These are phyloP conservation scores for Boletus edulis DNA, from an alignment of 768 basidiomycete genomes.

Conservation along the genomic window DNA sequence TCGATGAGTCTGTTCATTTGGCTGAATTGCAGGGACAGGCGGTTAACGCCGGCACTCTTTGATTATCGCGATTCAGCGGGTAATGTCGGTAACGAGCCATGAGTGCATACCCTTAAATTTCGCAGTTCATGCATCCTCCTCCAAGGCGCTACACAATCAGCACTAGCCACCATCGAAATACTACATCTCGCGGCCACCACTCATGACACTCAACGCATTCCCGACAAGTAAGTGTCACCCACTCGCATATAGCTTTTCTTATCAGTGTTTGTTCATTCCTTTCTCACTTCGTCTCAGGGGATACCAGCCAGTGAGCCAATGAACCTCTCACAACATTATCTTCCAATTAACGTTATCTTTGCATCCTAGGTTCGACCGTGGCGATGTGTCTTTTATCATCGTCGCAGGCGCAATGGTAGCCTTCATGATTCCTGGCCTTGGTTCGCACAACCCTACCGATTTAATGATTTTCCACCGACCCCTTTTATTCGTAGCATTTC, in stretches of 20 bases:
- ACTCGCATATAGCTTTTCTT: not conserved
- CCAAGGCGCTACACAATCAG: not conserved
- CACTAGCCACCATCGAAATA: not conserved
- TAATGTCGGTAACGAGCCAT: not conserved
- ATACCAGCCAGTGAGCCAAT: conserved; percentile 27
- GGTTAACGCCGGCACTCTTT: not conserved
- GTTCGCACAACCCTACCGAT: conserved; percentile 32
- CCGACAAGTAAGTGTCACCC: conserved; percentile 14
- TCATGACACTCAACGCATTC: conserved; percentile 10
- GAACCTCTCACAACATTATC: not conserved
- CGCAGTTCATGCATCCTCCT: not conserved
- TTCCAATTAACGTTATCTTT: conserved; percentile 3
- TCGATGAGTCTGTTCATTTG: not conserved
- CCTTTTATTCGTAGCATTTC: conserved; percentile 46
- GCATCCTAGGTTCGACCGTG: conserved; percentile 56
- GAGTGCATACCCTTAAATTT: not conserved
- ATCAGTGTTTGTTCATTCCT: conserved; percentile 4
- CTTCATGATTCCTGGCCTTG: conserved; percentile 77
- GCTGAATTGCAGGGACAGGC: not conserved
- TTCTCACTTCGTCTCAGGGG: conserved; percentile 13
- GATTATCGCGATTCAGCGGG: not conserved
- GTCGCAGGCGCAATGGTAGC: conserved; percentile 67
- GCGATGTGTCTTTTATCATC: conserved; percentile 71
- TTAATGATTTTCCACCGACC: not conserved
- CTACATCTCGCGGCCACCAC: not conserved